Percentiles rank a stretch among this genome's conserved stretches.
phyloP scores from a whole-genome alignment of 805 yeast species.

The Metschnikowia lunata region DNA sequence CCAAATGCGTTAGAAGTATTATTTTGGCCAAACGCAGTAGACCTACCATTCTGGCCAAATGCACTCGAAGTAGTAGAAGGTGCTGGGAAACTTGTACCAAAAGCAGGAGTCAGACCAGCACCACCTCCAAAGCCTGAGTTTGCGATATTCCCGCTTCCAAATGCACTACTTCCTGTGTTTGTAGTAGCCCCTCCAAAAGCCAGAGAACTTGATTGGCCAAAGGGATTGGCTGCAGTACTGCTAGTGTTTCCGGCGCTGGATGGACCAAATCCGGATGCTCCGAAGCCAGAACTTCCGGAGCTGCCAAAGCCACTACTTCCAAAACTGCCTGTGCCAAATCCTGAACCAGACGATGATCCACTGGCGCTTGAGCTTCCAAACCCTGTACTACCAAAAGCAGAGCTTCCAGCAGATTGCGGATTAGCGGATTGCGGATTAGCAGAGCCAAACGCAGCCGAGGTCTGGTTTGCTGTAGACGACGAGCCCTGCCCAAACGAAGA shows the following conservation, averaged over 20 bases:
- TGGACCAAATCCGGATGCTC: slow-evolving; percentile 6
- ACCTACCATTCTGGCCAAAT: slow-evolving; percentile 2
- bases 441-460: slow-evolving; percentile 3
- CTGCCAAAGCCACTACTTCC: slow-evolving; percentile 4
- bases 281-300: slow-evolving; percentile 10
- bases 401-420: background rate
- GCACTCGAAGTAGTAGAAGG: background rate
- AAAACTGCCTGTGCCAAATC: slow-evolving; percentile 6
- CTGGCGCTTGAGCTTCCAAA: slow-evolving; percentile 1
- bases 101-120: background rate
- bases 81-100: background rate
- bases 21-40: slow-evolving; percentile 6
- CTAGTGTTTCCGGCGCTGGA: background rate
- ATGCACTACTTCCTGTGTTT: background rate
- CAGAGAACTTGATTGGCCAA: slow-evolving; percentile 5
- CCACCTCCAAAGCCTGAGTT: too few relatives aligned
- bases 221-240: background rate
- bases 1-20: background rate
- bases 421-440: background rate
- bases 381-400: slow-evolving; percentile 6
- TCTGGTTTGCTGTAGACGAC: background rate
- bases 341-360: background rate
- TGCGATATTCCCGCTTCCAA: background rate
- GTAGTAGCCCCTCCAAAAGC: slow-evolving; percentile 4
- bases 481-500: background rate